Base-by-base conservation (phyloP, 768 basidiomycete species). In the Heimioporus sp. region DNA sequence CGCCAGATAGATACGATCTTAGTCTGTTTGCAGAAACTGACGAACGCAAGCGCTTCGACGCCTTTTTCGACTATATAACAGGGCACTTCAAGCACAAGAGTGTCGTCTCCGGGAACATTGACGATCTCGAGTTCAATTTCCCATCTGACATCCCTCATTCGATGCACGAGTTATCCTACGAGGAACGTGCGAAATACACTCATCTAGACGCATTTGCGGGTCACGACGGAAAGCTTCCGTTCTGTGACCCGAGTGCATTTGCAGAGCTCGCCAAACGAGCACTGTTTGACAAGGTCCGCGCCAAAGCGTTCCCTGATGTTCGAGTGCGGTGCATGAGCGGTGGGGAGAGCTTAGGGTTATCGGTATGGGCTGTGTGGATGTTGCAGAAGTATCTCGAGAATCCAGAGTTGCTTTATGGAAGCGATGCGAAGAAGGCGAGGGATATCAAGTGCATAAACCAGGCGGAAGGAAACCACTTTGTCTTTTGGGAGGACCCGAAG, bases 401-500 rank as follows among this genome's bases (percentile, higher is more conserved):
- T 6, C 52, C 52, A 17, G 34, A 39, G 34, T 3, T 7, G 2
- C 12, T 48, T 3, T 62, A 52, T 8, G 62, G 62, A 39, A 28
- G 20, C 0, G 49, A 44, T 12, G 64, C 64, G n/a, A 54, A 56
- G 30, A 63, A 38, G 35, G 57, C 43, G 35, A 63, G 62, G 30
- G 62, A 65, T 11, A 46, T 65, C 52, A 48, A 56, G 43, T 48
- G 28, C 34, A 7, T 56, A 13, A 21, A 8, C 4, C 56, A 63
- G 17, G 37, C 39, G 10, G 60, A 63, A 37, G 62, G 62, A 34
- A 65, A 63, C 37, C 63, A 63, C 43, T 63, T 65, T 11, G 13
- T 59, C 24, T 65, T 60, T 39, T 63, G 60, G 62, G 61, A 63
- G 0, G 51, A 62, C 10, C 62, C 64, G 8, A 49, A 63, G 56